These are phyloP conservation scores for Heteromeles arbutifolia DNA, from an alignment of 306 rosid species.

Conservation along the genomic window DNA sequence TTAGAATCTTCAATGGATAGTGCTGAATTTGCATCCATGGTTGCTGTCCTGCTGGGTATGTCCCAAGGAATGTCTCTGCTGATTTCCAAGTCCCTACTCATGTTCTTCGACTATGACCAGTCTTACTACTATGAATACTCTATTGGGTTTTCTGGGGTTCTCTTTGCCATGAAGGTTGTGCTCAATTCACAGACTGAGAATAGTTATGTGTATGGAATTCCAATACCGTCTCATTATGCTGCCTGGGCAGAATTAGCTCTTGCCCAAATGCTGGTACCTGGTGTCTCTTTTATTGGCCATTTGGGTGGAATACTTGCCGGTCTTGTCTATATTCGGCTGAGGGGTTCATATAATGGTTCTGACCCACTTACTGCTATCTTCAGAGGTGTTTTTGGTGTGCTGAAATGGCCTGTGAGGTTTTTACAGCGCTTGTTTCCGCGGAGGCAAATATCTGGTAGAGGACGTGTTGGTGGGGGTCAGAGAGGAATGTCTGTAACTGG, in stretches of 20 bases:
- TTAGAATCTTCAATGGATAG: constrained; percentile 72
- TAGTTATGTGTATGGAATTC: constrained; percentile 46
- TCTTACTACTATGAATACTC: constrained; percentile 60
- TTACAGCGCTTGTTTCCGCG: constrained; percentile 17
- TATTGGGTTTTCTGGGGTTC: constrained; percentile 86
- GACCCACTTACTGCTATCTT: constrained; percentile 34
- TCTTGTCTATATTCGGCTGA: constrained; percentile 48
- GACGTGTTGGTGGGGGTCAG: constrained; percentile 36
- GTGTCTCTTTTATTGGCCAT: constrained; percentile 80
- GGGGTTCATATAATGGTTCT: constrained; percentile 39
- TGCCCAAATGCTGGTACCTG: constrained; percentile 68
- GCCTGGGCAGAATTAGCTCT: constrained; percentile 81
- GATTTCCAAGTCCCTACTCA: constrained; percentile 58
- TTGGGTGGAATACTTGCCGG: constrained; percentile 89
- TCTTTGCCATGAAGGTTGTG: constrained; percentile 89
- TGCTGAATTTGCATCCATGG: constrained; percentile 55
- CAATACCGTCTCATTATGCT: constrained; percentile 64
- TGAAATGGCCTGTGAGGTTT: constrained; percentile 49
- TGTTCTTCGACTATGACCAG: constrained; percentile 52
- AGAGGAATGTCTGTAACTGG: constrained; percentile 24
- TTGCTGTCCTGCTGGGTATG: constrained; percentile 51
- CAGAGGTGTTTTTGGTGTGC: constrained; percentile 32
- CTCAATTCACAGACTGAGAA: constrained; percentile 45
- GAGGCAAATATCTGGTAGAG: constrained; percentile 52
- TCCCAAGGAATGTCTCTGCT: constrained; percentile 70